Base-by-base conservation (phyloP, 495 filamentous ascomycete species). In the Aspergillus ellipticus region DNA sequence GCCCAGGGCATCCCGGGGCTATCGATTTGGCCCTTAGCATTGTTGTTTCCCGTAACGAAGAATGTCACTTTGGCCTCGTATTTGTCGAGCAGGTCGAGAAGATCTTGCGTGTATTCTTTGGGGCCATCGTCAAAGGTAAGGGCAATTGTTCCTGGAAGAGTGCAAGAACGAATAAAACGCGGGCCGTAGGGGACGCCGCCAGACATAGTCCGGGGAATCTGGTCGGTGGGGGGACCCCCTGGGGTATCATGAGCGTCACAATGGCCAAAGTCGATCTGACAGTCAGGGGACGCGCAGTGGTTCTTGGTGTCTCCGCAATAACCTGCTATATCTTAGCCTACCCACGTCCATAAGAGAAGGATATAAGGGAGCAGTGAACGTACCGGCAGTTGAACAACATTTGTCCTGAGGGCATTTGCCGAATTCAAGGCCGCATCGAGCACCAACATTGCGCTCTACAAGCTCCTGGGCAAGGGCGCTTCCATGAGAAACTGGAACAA, bases 41-140 rank as follows among this genome's bases (percentile, higher is more conserved):
- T 72, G 62, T 89, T 91, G 72, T 82, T 84, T 7, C 89, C 89
- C 2, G 84, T 89, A 45, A 93, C 75, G 67, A 92, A 92, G 65
- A 93, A 93, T 0, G 89, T 92, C 0, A 83, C 89, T 49, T 85
- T 89, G 17, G 83, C 85, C 16, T 80, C 71, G 55, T 86, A 86
- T 50, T 73, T 73, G 62, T 85, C 80, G 26, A 93, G 73, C 51
- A 89, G 73, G 64, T 91, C 82, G 7, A 93, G 75, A 13, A 93
- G 75, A 52, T 86, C 81, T 20, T 72, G 69, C 0, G 89, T 92
- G 64, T 85, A 91, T 9, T 81, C 68, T 20, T 80, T 84, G 0
- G 89, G 89, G 9, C 89, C 89, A 64, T 93, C 89, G 58, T 93
- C 89, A 64, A 82, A 92, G 1, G 89, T 92, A 47, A 92, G 61